Evolutionary conservation across 1,139 yeast genomes (phyloP).

Genomic region (Diutina scorzettiae): DNA sequence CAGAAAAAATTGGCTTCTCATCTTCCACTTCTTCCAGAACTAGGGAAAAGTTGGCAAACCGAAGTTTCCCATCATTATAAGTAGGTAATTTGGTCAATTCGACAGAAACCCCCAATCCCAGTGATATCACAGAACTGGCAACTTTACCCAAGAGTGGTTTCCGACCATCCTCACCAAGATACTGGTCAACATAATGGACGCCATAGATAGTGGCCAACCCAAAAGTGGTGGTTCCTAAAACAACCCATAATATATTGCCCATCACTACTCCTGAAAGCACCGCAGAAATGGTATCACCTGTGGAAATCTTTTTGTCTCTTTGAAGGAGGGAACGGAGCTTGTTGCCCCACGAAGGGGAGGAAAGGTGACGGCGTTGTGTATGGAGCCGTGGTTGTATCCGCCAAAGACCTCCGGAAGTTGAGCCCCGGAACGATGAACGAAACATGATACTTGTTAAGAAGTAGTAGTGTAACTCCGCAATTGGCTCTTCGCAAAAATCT

Average conservation of each 20-base stretch:
- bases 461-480: too few species aligned
- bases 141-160: constrained; percentile 11
- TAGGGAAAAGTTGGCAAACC: neutral
- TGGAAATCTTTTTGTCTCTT: too few species aligned
- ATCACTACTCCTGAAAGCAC: constrained; percentile 27
- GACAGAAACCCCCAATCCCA: neutral
- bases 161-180: constrained; percentile 9
- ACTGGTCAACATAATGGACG: constrained; percentile 26
- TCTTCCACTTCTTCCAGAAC: constrained; percentile 11
- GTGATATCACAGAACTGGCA: constrained; percentile 9
- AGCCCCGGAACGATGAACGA: too few species aligned
- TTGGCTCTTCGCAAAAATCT: too few species aligned
- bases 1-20: constrained; percentile 16
- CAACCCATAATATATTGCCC: constrained; percentile 47
- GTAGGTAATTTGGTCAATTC: neutral
- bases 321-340: too few species aligned
- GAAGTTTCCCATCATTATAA: neutral
- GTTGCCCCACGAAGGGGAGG: too few species aligned
- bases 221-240: constrained; percentile 55
- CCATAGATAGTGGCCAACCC: constrained; percentile 41
- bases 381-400: too few species aligned
- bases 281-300: constrained; percentile 1
- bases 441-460: too few species aligned
- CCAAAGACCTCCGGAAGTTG: too few species aligned
- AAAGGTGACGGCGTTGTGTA: too few species aligned